These are phyloP conservation scores for Fraxinus xanthoxyloides DNA, from an alignment of 305 asterid species.

Conservation along the genomic window DNA sequence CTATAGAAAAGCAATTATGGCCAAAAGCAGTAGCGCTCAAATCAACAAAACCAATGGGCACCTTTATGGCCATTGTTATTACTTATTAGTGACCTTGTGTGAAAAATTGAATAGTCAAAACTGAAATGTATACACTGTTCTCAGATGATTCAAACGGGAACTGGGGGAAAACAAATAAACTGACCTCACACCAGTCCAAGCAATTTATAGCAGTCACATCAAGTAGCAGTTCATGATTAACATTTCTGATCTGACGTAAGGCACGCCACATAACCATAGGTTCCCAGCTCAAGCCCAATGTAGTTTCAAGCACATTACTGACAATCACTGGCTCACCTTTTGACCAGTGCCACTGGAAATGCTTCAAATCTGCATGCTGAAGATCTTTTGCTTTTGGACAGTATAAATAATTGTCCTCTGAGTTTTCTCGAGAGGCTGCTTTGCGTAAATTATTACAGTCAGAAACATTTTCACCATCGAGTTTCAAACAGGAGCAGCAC, in stretches of 20 bases:
- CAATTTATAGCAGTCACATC: constrained; percentile 58
- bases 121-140: background rate
- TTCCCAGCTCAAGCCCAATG: constrained; percentile 76
- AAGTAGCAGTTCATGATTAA: constrained; percentile 25
- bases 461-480: constrained; percentile 20
- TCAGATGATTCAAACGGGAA: background rate
- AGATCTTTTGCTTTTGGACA: constrained; percentile 51
- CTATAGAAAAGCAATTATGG: background rate
- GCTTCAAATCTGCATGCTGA: constrained; percentile 42
- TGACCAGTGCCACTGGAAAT: constrained; percentile 61
- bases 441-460: constrained; percentile 28
- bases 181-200: constrained; percentile 60
- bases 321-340: constrained; percentile 71
- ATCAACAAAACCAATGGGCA: background rate
- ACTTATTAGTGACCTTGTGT: background rate
- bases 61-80: background rate
- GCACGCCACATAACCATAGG: constrained; percentile 93
- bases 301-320: constrained; percentile 49
- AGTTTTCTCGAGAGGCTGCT: constrained; percentile 47
- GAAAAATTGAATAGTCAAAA: background rate
- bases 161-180: constrained; percentile 4
- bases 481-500: constrained; percentile 40
- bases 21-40: background rate
- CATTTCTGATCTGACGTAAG: constrained; percentile 43
- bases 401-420: constrained; percentile 52